phyloP scores from a whole-genome alignment of 2,329 filamentous ascomycete species.

The Bipolaris zeicola region DNA sequence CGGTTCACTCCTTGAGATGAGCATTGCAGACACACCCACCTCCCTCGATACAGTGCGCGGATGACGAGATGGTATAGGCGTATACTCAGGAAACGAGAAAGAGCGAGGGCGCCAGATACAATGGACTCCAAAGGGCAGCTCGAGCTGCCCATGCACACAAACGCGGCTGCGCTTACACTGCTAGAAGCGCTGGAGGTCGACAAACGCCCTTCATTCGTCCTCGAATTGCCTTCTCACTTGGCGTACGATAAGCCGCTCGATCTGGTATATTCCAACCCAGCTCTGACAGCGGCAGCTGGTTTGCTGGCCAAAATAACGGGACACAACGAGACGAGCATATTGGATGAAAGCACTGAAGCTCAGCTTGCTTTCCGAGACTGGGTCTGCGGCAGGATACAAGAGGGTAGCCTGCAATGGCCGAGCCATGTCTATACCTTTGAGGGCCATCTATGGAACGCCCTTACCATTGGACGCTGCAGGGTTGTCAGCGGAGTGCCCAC shows the following conservation, averaged over 20 bases:
- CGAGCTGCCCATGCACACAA: constrained; percentile 2
- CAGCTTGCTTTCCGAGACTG: constrained; percentile 37
- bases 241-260: constrained; percentile 19
- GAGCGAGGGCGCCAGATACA: constrained; percentile 1
- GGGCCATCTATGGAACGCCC: constrained; percentile 36
- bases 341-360: constrained; percentile 19
- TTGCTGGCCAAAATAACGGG: constrained; percentile 29
- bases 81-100: background rate
- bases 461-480: constrained; percentile 27
- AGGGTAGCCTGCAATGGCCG: constrained; percentile 14
- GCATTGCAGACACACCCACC: background rate
- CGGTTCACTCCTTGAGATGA: background rate
- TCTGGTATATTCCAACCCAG: constrained; percentile 34
- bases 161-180: constrained; percentile 21
- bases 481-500: constrained; percentile 38
- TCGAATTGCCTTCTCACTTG: constrained; percentile 15
- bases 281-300: constrained; percentile 21
- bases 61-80: background rate
- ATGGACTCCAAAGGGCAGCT: constrained; percentile 9
- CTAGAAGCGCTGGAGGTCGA: constrained; percentile 32
- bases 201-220: constrained; percentile 32
- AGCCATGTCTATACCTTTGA: constrained; percentile 32
- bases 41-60: background rate
- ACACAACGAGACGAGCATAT: constrained; percentile 17
- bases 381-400: constrained; percentile 23